Evolutionary conservation across 2,329 filamentous ascomycete genomes (phyloP), one percentile per base, ranked within the genome.

Genomic region (Fusarium aywerte): DNA sequence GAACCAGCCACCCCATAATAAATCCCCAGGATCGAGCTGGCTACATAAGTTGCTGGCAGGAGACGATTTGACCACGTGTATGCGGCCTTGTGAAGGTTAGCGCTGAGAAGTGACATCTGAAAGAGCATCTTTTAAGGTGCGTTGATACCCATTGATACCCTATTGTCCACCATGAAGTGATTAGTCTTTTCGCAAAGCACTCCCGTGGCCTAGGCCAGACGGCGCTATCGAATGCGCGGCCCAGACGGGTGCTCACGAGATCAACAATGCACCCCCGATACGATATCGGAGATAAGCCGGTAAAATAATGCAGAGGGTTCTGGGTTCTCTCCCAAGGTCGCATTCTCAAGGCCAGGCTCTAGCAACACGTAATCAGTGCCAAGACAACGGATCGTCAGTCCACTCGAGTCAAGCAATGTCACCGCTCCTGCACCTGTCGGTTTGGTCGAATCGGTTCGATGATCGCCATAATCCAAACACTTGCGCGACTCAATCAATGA

Each of bases 281-380:
- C 71, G 72, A 74, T 73, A 74, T 74, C 72, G 72, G 72, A 74
- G 72, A 74, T 74, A 74, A 72, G 70, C 51, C 43, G 57, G 49
- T 36, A 47, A 62, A 59, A 54, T 35, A 55, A 61, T 11, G 52
- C 44, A 67, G 62, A 47, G 54, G 20, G 33, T 27, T 10, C 27
- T 27, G 38, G 36, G 29, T 16, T 38, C 38, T 62, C 49, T 21
- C 44, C 18, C 29, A 47, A 48, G 47, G 58, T 63, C 23, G 15
- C 38, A 63, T 58, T 21, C 27, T 10, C 20, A 40, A 58, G 59
- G 36, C 62, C 56, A 58, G 58, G 35, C 39, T 52, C 32, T 21
- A 50, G 45, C 47, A 70, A 60, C 63, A 69, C 67, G 67, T 70
- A 70, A 68, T 59, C 59, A 10, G 40, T 59, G 60, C 60, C 67